These are phyloP conservation scores for Fusarium camptoceras DNA, from an alignment of 2,329 filamentous ascomycete genomes.

Conservation along the genomic window DNA sequence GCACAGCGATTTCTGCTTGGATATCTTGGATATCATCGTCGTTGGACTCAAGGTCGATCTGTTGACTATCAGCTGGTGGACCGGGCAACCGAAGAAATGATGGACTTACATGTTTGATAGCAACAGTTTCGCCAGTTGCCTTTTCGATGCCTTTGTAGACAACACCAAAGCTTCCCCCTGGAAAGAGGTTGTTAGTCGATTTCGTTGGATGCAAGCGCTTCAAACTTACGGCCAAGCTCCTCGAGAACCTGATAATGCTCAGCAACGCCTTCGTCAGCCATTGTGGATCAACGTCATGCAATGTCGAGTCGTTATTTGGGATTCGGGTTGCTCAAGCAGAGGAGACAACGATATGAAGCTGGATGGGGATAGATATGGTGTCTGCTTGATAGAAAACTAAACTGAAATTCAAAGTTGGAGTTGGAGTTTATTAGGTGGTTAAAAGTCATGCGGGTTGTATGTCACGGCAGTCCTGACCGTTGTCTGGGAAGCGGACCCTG, in stretches of 20 bases:
- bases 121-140: conserved; percentile 89
- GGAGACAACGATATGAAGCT: conserved; percentile 16
- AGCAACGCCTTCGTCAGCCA: conserved; percentile 76
- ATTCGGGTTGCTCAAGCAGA: conserved; percentile 19
- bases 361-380: conserved; percentile 3
- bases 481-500: conserved; percentile 52
- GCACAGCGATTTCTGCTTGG: conserved; percentile 93
- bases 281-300: conserved; percentile 52
- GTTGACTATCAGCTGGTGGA: conserved; percentile 29
- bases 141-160: conserved; percentile 98
- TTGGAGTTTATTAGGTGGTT: conserved; percentile 39
- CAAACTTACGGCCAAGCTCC: conserved; percentile 87
- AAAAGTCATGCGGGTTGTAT: conserved; percentile 36
- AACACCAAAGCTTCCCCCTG: conserved; percentile 93
- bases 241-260: conserved; percentile 94
- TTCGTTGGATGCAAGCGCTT: neutral
- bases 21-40: conserved; percentile 99
- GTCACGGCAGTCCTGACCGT: conserved; percentile 42
- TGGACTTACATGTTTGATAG: conserved; percentile 88
- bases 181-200: conserved; percentile 18
- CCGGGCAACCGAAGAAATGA: conserved; percentile 21
- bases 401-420: conserved; percentile 25
- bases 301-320: conserved; percentile 24
- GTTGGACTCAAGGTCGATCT: conserved; percentile 99
- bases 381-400: conserved; percentile 6